phyloP scores from a whole-genome alignment of 2,329 filamentous ascomycete genomes.

The Botrytis deweyae region DNA sequence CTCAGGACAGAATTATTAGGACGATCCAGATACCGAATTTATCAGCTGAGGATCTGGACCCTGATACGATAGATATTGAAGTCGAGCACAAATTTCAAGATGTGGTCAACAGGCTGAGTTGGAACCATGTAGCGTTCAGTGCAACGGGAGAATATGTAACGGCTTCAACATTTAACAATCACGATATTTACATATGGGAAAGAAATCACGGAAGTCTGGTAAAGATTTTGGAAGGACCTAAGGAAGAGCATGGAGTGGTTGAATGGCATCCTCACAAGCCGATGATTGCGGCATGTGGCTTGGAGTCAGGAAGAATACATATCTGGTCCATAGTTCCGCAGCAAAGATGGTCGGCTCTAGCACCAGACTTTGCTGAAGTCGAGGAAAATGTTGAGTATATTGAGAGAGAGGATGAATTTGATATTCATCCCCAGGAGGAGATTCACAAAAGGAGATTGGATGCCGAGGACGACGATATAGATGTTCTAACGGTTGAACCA shows the following conservation, averaged over 20 bases:
- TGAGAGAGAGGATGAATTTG: conserved; percentile 95
- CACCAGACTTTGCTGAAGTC: conserved; percentile 94
- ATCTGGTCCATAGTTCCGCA: conserved; percentile 95
- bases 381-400: conserved; percentile 98
- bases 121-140: conserved; percentile 97
- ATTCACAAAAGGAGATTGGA: conserved; percentile 88
- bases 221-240: conserved; percentile 94
- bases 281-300: conserved; percentile 83
- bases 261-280: conserved; percentile 94
- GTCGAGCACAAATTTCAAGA: conserved; percentile 99
- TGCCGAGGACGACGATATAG: conserved; percentile 88
- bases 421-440: conserved; percentile 93
- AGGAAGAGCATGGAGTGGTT: conserved; percentile 93
- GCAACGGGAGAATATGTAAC: conserved; percentile 93
- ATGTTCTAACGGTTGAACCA: conserved; percentile 77
- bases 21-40: conserved; percentile 87
- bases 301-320: conserved; percentile 91
- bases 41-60: conserved; percentile 66
- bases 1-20: conserved; percentile 90
- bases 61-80: conserved; percentile 82
- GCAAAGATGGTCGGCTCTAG: conserved; percentile 95
- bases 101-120: conserved; percentile 88
- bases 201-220: conserved; percentile 88
- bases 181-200: conserved; percentile 98
- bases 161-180: conserved; percentile 96